Evolutionary conservation across 371 early-diverging fungal species (phyloP), one percentile per base, ranked within the genome.

Genomic region (Mortierella sp.): DNA sequence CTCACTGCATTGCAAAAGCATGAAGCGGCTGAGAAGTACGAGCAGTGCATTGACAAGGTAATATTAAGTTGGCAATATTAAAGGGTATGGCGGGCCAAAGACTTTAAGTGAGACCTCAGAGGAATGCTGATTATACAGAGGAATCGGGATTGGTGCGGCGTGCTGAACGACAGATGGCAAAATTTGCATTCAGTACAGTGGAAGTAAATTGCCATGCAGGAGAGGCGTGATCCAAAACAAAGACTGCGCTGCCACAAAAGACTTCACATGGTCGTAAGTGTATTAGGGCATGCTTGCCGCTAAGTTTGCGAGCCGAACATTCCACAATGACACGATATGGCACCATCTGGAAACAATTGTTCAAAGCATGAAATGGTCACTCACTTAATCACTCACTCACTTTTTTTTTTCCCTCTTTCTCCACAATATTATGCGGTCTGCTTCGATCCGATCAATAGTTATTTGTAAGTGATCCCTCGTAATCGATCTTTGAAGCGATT

Each of bases 41-140:
- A 77, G 55, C 64, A 64, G 37, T 77, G 78, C 40, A 68, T 77
- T 17, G 72, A 72, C 42, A 77, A 77, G 78, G 78, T 72, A 77
- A 35, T n/a, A 34, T 9, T 15, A 19, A 54, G n/a, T 47, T 47
- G 15, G 3, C 47, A 15, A n/a, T n/a, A n/a, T n/a, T n/a, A n/a
- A n/a, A n/a, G n/a, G n/a, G n/a, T n/a, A n/a, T n/a, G n/a, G n/a
- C n/a, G n/a, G n/a, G n/a, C n/a, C n/a, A n/a, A n/a, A n/a, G n/a
- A n/a, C n/a, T n/a, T n/a, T n/a, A n/a, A n/a, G n/a, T n/a, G n/a
- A n/a, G n/a, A n/a, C n/a, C n/a, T n/a, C n/a, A n/a, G n/a, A n/a
- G n/a, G n/a, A n/a, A n/a, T n/a, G n/a, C n/a, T n/a, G n/a, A n/a
- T n/a, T n/a, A n/a, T n/a, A n/a, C n/a, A n/a, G n/a, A n/a, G n/a